These are phyloP conservation scores for Saturnispora quitensis DNA, from an alignment of 805 yeast species.

Conservation along the genomic window DNA sequence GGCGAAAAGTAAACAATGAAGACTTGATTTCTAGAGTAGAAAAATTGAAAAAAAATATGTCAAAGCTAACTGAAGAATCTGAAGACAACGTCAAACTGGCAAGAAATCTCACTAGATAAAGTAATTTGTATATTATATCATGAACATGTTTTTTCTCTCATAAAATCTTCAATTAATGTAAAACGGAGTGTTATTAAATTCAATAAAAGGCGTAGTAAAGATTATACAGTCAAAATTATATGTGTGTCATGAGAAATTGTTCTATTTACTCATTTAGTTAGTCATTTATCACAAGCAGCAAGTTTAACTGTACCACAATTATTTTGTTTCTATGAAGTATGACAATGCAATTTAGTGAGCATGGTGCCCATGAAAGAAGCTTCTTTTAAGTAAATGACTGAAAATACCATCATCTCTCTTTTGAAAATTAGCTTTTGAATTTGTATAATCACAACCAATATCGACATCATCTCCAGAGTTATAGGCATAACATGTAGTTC, in stretches of 20 bases:
- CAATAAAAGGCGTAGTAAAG: background rate
- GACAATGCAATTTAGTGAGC: constrained; percentile 1
- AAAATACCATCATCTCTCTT: constrained; percentile 22
- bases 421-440: constrained; percentile 23
- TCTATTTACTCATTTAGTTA: background rate
- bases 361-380: constrained; percentile 9
- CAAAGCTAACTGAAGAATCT: background rate
- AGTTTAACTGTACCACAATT: background rate
- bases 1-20: background rate
- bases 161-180: background rate
- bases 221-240: background rate
- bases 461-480: constrained; percentile 33
- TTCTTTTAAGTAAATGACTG: constrained; percentile 19
- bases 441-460: constrained; percentile 39
- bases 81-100: background rate
- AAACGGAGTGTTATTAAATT: background rate
- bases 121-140: background rate
- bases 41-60: constrained; percentile 3
- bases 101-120: background rate
- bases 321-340: background rate
- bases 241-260: background rate
- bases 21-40: constrained; percentile 4
- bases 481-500: constrained; percentile 54
- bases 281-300: background rate
- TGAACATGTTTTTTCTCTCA: background rate